A percentile compares a stretch with the other conserved stretches of the same genome.
These are phyloP conservation scores for Zasmidium cellare DNA, from an alignment of 2,329 filamentous ascomycete species.

Conservation along the genomic window DNA sequence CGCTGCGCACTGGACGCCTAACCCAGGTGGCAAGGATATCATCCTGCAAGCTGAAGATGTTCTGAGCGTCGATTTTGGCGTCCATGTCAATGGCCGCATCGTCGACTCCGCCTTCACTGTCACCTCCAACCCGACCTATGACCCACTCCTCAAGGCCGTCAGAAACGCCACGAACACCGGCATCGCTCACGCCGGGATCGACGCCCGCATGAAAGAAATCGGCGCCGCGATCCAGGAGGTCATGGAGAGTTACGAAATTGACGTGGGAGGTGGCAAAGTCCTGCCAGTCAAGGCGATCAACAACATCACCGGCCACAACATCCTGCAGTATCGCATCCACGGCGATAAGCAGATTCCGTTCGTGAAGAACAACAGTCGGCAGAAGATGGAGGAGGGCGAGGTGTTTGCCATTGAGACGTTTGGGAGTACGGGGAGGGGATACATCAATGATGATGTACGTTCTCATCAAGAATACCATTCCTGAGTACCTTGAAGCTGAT, in stretches of 20 bases:
- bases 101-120: constrained; percentile 72
- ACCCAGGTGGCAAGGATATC: constrained; percentile 82
- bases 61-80: constrained; percentile 73
- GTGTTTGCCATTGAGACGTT: constrained; percentile 96
- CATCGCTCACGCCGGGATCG: constrained; percentile 85
- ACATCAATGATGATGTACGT: constrained; percentile 78
- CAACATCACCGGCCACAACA: constrained; percentile 87
- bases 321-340: constrained; percentile 85
- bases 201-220: constrained; percentile 84
- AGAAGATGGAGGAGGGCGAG: constrained; percentile 97
- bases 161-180: constrained; percentile 73
- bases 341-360: constrained; percentile 92
- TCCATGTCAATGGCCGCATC: constrained; percentile 69
- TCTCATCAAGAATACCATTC: background rate
- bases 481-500: constrained; percentile 1
- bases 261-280: constrained; percentile 73
- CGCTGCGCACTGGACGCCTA: constrained; percentile 84
- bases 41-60: constrained; percentile 66
- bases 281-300: constrained; percentile 82
- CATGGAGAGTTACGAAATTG: constrained; percentile 91
- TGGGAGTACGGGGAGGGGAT: constrained; percentile 87
- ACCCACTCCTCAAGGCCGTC: constrained; percentile 65
- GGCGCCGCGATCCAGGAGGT: constrained; percentile 82
- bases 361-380: constrained; percentile 81
- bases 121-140: constrained; percentile 67